Conservation (phyloP, 2,329 filamentous ascomycete species). For the Lachnellula hyalina region DNA sequence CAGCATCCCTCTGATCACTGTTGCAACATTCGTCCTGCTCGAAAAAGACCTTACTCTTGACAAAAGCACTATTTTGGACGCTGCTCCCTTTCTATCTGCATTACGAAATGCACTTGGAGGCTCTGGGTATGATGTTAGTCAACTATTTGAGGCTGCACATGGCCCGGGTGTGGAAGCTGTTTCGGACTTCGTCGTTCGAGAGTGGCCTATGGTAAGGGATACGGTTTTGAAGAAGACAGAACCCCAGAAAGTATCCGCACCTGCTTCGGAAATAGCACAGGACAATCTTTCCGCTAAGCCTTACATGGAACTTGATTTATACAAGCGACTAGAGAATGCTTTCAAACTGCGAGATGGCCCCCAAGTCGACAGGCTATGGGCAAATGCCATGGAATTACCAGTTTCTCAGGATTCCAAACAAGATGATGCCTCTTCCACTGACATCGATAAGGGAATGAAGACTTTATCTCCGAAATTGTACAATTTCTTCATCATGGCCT, state of each 20-base stretch:
- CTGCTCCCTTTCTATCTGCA: slow-evolving; percentile 8
- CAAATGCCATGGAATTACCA: slow-evolving; percentile 21
- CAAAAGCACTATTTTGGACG: slow-evolving; percentile 2
- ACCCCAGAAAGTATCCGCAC: neutral
- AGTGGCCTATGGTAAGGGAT: slow-evolving; percentile 14
- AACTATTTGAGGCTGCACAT: neutral
- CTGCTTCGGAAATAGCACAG: neutral
- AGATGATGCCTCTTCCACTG: neutral
- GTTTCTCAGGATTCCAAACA: slow-evolving; percentile 2
- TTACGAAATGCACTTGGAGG: slow-evolving; percentile 11
- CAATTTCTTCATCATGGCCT: slow-evolving; percentile 42
- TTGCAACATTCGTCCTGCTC: slow-evolving; percentile 26
- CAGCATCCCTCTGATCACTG: slow-evolving; percentile 19
- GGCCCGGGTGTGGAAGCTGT: slow-evolving; percentile 3
- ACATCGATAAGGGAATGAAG: neutral
- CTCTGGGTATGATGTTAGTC: slow-evolving; percentile 6
- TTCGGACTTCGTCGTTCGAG: slow-evolving; percentile 14
- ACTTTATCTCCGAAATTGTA: slow-evolving; percentile 32
- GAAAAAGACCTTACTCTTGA: slow-evolving; percentile 2
- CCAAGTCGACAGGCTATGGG: slow-evolving; percentile 23
- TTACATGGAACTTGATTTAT: neutral
- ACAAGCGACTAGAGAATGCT: slow-evolving; percentile 22
- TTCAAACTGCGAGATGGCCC: slow-evolving; percentile 17
- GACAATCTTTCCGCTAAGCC: neutral
- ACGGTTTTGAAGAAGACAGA: slow-evolving; percentile 1